Conservation (phyloP, 2,329 filamentous ascomycete genomes). For the Penicillium sp. region DNA sequence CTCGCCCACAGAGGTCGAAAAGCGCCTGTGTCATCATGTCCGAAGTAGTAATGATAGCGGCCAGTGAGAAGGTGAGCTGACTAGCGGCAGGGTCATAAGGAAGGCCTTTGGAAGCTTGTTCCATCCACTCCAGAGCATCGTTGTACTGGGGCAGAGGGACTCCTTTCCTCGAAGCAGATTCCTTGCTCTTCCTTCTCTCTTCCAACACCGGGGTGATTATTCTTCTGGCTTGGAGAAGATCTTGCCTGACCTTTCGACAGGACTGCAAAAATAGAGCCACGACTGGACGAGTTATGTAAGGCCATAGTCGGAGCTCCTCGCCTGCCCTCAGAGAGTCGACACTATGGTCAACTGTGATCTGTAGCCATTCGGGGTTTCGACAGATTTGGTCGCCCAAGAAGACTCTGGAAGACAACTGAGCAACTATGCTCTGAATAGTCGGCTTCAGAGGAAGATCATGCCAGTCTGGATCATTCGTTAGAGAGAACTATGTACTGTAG, state of each 20-base stretch:
- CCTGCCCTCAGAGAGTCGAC: slow-evolving; percentile 10
- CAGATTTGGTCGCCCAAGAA: slow-evolving; percentile 19
- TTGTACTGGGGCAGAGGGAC: neutral
- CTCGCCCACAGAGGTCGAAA: slow-evolving; percentile 2
- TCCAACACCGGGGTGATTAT: slow-evolving; percentile 13
- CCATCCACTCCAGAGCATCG: slow-evolving; percentile 3
- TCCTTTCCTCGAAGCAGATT: neutral
- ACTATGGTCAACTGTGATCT: slow-evolving; percentile 14
- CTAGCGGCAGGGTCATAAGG: slow-evolving; percentile 1
- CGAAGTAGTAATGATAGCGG: slow-evolving; percentile 8
- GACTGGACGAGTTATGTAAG: slow-evolving; percentile 5
- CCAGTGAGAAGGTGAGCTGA: slow-evolving; percentile 7
- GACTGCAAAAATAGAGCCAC: slow-evolving; percentile 9
- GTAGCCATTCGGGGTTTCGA: slow-evolving; percentile 19
- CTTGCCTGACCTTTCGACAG: slow-evolving; percentile 9
- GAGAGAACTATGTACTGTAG: neutral
- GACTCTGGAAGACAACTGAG: slow-evolving; percentile 14
- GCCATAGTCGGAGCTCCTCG: slow-evolving; percentile 11
- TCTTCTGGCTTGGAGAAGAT: slow-evolving; percentile 8
- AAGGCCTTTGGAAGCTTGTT: slow-evolving; percentile 2
- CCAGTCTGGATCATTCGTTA: slow-evolving; percentile 12
- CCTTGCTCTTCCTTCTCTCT: slow-evolving; percentile 3
- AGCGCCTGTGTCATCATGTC: slow-evolving; percentile 5
- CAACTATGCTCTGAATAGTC: slow-evolving; percentile 16
- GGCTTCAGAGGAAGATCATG: slow-evolving; percentile 15